These are phyloP conservation scores for Kodamaea jinghongensis DNA, from an alignment of 805 yeast genomes.

Conservation along the genomic window DNA sequence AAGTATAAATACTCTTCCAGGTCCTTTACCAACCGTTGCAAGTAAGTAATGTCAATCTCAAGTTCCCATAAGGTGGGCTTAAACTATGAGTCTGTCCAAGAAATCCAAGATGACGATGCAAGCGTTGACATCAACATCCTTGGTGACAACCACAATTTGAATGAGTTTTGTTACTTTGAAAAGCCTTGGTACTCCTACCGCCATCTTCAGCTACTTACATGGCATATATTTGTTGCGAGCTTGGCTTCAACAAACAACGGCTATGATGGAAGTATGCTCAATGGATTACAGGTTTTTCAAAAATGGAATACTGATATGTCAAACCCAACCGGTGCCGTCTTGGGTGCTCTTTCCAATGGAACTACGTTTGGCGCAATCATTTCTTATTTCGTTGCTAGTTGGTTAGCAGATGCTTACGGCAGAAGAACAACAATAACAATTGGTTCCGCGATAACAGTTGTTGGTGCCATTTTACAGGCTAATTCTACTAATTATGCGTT, in stretches of 20 bases:
- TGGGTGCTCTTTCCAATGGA: constrained; percentile 22
- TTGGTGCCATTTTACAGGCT: constrained; percentile 42
- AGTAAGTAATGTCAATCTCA: too few relatives aligned
- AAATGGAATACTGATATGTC: constrained; percentile 39
- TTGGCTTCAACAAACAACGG: constrained; percentile 44
- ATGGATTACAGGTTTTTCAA: constrained; percentile 46
- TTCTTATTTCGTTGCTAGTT: constrained; percentile 26
- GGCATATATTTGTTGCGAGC: constrained; percentile 35
- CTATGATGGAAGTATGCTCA: constrained; percentile 36
- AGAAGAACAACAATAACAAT: constrained; percentile 30
- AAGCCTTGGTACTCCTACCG: constrained; percentile 1
- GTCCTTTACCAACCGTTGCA: too few relatives aligned
- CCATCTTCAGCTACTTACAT: neutral
- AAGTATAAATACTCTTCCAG: too few relatives aligned
- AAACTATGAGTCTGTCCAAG: too few relatives aligned
- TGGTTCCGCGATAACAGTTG: constrained; percentile 24
- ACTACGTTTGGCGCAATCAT: constrained; percentile 36
- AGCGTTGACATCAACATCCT: neutral
- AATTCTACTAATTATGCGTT: constrained; percentile 29
- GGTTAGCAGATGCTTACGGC: constrained; percentile 37
- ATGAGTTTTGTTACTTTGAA: constrained; percentile 1
- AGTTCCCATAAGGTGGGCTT: too few relatives aligned
- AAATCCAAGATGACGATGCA: neutral
- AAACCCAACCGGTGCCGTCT: constrained; percentile 16
- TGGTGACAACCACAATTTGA: neutral